phyloP scores from a whole-genome alignment of 495 filamentous ascomycete species.

The Xylaria longipes region DNA sequence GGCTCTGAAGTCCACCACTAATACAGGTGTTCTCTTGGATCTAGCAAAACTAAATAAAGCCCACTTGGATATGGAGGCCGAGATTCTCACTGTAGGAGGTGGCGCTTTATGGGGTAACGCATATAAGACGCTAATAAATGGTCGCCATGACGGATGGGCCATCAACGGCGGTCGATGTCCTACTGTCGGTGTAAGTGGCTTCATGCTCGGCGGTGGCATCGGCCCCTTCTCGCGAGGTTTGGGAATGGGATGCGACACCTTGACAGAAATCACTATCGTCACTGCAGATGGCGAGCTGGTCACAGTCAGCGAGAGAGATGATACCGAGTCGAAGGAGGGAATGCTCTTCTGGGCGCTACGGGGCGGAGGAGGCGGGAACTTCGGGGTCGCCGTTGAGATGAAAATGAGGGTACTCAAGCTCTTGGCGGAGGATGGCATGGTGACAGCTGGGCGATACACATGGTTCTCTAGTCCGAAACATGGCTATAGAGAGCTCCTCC shows the following conservation, averaged over 20 bases:
- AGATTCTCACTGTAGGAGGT: not conserved
- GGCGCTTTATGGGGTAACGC: not conserved
- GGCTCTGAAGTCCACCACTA: not conserved
- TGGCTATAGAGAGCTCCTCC: conserved; percentile 34
- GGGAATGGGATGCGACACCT: not conserved
- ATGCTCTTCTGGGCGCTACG: not conserved
- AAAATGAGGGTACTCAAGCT: not conserved
- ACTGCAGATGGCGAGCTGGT: not conserved
- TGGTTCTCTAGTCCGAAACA: conserved; percentile 30
- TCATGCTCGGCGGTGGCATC: conserved; percentile 35
- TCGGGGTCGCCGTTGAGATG: not conserved
- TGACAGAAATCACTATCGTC: not conserved
- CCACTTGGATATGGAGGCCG: not conserved
- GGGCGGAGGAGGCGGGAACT: not conserved
- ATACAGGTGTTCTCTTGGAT: not conserved
- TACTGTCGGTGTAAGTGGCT: conserved; percentile 38
- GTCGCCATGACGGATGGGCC: conserved; percentile 27
- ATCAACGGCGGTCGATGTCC: conserved; percentile 40
- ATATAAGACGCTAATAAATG: not conserved
- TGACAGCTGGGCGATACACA: not conserved
- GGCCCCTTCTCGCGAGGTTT: conserved; percentile 19
- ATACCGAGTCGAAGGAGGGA: not conserved
- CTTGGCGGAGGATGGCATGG: not conserved
- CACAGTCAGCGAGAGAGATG: not conserved
- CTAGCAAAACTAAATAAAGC: not conserved